Percentiles rank a stretch among this genome's conserved stretches.
phyloP scores from a whole-genome alignment of 2,329 filamentous ascomycete species.

The Xylariales sp. region DNA sequence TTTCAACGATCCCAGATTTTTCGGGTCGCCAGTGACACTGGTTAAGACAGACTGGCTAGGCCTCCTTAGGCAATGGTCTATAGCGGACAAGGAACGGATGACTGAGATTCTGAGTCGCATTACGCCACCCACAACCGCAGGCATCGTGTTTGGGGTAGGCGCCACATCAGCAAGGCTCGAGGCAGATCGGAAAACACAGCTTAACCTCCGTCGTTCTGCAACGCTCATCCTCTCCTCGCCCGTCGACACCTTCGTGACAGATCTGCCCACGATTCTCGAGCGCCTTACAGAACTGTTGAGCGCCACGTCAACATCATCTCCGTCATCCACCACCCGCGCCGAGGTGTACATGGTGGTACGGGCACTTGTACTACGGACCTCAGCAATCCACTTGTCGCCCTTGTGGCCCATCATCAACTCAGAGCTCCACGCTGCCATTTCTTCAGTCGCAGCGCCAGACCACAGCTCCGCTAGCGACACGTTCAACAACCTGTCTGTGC shows the following conservation, averaged over 20 bases:
- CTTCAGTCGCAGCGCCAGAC: constrained; percentile 66
- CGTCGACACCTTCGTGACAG: constrained; percentile 74
- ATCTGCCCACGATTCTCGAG: constrained; percentile 69
- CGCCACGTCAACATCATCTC: constrained; percentile 83
- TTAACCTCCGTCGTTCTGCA: constrained; percentile 80
- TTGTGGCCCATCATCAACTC: constrained; percentile 89
- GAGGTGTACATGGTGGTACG: constrained; percentile 88
- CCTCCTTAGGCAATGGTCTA: constrained; percentile 76
- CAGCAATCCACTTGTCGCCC: constrained; percentile 72
- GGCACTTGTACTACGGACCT: constrained; percentile 74
- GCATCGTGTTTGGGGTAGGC: constrained; percentile 97
- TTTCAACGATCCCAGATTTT: constrained; percentile 86
- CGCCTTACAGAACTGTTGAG: constrained; percentile 82
- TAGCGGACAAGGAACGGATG: constrained; percentile 84
- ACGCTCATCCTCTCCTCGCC: constrained; percentile 73
- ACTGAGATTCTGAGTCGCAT: constrained; percentile 75
- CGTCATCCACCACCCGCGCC: constrained; percentile 81
- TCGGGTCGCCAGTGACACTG: constrained; percentile 62
- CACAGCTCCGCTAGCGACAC: constrained; percentile 61
- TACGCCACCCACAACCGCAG: constrained; percentile 81
- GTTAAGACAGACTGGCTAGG: constrained; percentile 76
- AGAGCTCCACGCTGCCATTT: constrained; percentile 77
- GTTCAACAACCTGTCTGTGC: constrained; percentile 70
- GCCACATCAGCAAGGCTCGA: constrained; percentile 91
- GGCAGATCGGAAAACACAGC: constrained; percentile 86